These are phyloP conservation scores for Pseudonitzschia delicatissima DNA, from an alignment of 108 stramenopile species.

Conservation along the genomic window DNA sequence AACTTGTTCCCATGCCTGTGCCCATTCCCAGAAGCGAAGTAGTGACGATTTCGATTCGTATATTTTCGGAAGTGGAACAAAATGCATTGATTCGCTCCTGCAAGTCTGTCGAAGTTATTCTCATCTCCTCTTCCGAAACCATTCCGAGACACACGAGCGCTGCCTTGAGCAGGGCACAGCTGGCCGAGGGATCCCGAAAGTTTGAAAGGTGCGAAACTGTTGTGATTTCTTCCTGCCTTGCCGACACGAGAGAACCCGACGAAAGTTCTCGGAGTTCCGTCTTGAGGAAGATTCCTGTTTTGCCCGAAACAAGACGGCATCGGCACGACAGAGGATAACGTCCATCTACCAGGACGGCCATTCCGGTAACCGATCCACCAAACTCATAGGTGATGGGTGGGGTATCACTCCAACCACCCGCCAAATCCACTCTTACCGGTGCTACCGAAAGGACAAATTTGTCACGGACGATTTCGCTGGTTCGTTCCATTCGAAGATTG, in stretches of 20 bases:
- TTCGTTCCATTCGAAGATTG: not conserved
- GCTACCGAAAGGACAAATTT: conserved; percentile 57
- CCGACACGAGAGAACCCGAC: conserved; percentile 27
- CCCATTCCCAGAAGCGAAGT: conserved; percentile 75
- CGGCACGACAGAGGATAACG: conserved; percentile 61
- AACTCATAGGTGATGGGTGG: conserved; percentile 81
- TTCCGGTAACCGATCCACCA: conserved; percentile 68
- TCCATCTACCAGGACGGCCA: conserved; percentile 65
- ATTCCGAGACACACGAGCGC: conserved; percentile 58
- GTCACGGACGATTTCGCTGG: not conserved
- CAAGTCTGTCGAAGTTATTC: conserved; percentile 11
- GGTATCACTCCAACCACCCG: conserved; percentile 89
- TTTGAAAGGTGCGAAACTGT: conserved; percentile 40
- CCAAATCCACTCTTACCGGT: conserved; percentile 78
- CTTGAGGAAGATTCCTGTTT: conserved; percentile 43
- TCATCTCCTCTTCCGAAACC: conserved; percentile 38
- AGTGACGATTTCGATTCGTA: conserved; percentile 63
- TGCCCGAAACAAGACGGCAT: conserved; percentile 42
- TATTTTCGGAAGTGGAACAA: conserved; percentile 39
- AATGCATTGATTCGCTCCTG: conserved; percentile 52
- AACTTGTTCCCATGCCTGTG: conserved; percentile 82
- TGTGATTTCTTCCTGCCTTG: conserved; percentile 24
- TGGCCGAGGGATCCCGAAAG: conserved; percentile 53
- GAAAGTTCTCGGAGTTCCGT: conserved; percentile 48
- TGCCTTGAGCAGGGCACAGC: conserved; percentile 69